These are phyloP conservation scores for Picea sitchensis DNA, from an alignment of 75 land plant species.

Conservation along the genomic window DNA sequence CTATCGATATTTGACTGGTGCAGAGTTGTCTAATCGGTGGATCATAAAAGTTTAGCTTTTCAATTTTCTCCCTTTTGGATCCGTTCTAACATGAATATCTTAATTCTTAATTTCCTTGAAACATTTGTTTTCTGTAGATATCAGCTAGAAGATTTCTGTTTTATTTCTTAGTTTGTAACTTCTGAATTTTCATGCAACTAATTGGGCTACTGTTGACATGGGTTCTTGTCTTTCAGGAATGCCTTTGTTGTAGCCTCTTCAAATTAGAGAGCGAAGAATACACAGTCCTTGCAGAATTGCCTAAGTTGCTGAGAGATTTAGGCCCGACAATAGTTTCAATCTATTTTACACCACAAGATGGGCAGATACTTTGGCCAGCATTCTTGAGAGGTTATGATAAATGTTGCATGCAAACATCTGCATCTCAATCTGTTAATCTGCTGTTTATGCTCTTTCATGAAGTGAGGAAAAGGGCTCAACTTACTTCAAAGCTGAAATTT, in stretches of 20 bases:
- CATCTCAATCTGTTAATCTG: constrained; percentile 21
- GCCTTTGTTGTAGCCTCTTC: constrained; percentile 16
- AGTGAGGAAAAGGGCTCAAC: constrained; percentile 19
- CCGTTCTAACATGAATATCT: too few species aligned
- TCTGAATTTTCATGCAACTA: background rate
- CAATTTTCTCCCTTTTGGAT: too few species aligned
- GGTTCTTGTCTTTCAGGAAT: constrained; percentile 28
- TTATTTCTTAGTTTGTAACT: background rate
- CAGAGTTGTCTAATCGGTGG: too few species aligned
- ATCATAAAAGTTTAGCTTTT: too few species aligned
- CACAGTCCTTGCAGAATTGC: constrained; percentile 16
- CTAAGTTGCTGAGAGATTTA: constrained; percentile 22
- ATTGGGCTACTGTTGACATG: background rate
- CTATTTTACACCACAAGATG: constrained; percentile 27
- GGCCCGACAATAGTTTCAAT: constrained; percentile 36
- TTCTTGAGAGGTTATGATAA: constrained; percentile 50
- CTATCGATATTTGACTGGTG: too few species aligned
- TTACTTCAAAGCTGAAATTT: constrained; percentile 30
- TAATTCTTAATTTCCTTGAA: too few species aligned
- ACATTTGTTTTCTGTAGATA: too few species aligned
- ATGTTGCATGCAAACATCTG: constrained; percentile 39
- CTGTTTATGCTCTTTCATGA: constrained; percentile 28
- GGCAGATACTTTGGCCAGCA: constrained; percentile 35
- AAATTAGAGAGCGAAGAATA: constrained; percentile 13
- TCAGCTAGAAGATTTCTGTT: background rate